Percentiles rank a stretch among this genome's conserved stretches.
Evolutionary conservation across 2,329 filamentous ascomycete species (phyloP).

Genomic region (Trichoderma sp.): DNA sequence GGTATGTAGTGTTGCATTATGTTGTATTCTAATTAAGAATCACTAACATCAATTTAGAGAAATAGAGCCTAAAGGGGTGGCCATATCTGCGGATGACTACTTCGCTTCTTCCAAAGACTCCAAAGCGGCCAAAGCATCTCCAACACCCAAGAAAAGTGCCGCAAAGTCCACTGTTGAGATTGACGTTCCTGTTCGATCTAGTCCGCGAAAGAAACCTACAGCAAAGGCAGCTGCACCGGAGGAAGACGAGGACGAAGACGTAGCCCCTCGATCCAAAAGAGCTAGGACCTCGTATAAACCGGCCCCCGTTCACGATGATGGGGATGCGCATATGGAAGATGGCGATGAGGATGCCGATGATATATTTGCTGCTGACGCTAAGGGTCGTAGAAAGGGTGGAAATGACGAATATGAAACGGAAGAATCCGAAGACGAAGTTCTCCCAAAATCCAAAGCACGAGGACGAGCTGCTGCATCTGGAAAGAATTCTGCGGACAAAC

Average conservation of each 20-base stretch:
- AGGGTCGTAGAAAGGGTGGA: conserved; percentile 64
- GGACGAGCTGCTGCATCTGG: conserved; percentile 34
- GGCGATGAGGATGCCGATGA: conserved; percentile 74
- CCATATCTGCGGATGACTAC: conserved; percentile 59
- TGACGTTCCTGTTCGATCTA: conserved; percentile 53
- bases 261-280: conserved; percentile 44
- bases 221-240: conserved; percentile 35
- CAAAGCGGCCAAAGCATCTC: conserved; percentile 41
- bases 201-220: conserved; percentile 50
- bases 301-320: conserved; percentile 50
- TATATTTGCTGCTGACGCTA: conserved; percentile 75
- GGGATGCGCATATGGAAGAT: conserved; percentile 64
- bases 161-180: conserved; percentile 43
- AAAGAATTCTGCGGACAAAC: conserved; percentile 35
- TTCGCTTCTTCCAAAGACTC: conserved; percentile 51
- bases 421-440: conserved; percentile 69
- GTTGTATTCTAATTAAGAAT: background rate
- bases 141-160: conserved; percentile 45
- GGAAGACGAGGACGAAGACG: conserved; percentile 34
- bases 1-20: conserved; percentile 46
- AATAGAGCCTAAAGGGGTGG: conserved; percentile 49
- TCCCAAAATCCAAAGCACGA: conserved; percentile 60
- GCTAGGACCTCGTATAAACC: conserved; percentile 45
- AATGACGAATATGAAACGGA: conserved; percentile 76
- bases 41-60: conserved; percentile 36